Percentiles rank a stretch among this genome's conserved stretches.
These are phyloP conservation scores for Rhynchosporium agropyri DNA, from an alignment of 2,329 filamentous ascomycete genomes.

Conservation along the genomic window DNA sequence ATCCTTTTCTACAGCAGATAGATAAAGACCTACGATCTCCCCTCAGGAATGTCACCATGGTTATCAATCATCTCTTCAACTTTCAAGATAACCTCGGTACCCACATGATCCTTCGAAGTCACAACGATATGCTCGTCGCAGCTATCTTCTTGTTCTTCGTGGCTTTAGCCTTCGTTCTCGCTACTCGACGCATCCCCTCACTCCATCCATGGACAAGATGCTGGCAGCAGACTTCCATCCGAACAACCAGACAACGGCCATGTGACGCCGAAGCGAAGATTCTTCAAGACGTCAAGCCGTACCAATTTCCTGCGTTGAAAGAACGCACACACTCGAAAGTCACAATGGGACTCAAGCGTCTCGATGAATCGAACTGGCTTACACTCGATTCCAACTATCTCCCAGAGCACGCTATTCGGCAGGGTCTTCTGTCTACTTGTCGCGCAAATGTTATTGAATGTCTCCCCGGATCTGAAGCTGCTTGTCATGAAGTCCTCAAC, in stretches of 20 bases:
- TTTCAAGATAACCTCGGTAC: background rate
- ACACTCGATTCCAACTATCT: conserved; percentile 51
- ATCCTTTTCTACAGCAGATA: conserved; percentile 8
- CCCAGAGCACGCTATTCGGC: conserved; percentile 48
- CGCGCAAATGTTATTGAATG: conserved; percentile 49
- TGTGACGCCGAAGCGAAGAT: conserved; percentile 22
- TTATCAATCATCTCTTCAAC: conserved; percentile 9
- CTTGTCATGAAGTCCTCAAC: conserved; percentile 51
- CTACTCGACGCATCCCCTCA: conserved; percentile 9
- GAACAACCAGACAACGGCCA: conserved; percentile 10
- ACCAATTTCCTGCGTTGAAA: conserved; percentile 33
- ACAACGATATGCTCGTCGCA: conserved; percentile 12
- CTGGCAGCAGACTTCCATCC: conserved; percentile 7
- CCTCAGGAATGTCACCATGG: conserved; percentile 15
- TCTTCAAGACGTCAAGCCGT: conserved; percentile 28
- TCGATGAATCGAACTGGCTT: conserved; percentile 52
- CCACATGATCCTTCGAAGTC: background rate
- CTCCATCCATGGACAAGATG: conserved; percentile 11
- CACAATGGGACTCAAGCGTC: conserved; percentile 51
- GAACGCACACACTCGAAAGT: conserved; percentile 40
- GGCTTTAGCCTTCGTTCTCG: conserved; percentile 15
- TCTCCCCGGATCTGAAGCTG: conserved; percentile 47
- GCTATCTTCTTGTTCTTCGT: conserved; percentile 17
- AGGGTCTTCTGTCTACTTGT: conserved; percentile 45
- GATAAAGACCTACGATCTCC: conserved; percentile 7